Percentiles rank a stretch among this genome's conserved stretches.
Conservation (phyloP, 2,329 filamentous ascomycete species). For the Neurospora sp. region DNA sequence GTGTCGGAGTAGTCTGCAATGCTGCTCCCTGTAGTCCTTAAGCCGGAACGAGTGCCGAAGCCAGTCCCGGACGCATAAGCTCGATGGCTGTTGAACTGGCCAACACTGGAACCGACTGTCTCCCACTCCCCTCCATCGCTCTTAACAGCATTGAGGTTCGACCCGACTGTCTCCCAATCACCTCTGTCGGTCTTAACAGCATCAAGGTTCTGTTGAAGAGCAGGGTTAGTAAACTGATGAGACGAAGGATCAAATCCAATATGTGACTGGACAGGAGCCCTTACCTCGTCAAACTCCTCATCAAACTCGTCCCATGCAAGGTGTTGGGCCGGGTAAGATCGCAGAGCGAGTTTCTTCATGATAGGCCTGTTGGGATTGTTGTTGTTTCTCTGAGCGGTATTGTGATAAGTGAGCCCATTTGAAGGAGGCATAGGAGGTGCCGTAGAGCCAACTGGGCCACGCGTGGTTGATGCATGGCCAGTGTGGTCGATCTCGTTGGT, state of each 20-base stretch:
- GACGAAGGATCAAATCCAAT: neutral
- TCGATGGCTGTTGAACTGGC: conserved; percentile 18
- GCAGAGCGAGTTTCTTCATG: neutral
- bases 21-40: conserved; percentile 16
- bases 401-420: neutral
- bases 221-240: neutral
- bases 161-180: conserved; percentile 30
- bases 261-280: neutral
- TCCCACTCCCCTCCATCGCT: conserved; percentile 30
- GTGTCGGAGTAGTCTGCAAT: conserved; percentile 22
- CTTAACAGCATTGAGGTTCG: conserved; percentile 17
- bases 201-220: conserved; percentile 14
- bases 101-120: conserved; percentile 26
- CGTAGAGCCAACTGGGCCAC: neutral
- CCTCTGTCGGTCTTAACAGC: conserved; percentile 21
- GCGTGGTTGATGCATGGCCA: conserved; percentile 13
- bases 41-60: conserved; percentile 5
- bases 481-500: conserved; percentile 17
- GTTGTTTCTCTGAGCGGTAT: neutral
- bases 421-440: neutral
- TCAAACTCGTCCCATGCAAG: neutral
- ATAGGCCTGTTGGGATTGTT: neutral
- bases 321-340: neutral
- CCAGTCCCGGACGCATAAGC: conserved; percentile 11
- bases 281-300: neutral